Base-by-base conservation (phyloP, 352 stramenopile genomes). In the Globisporangium uncinulatum region DNA sequence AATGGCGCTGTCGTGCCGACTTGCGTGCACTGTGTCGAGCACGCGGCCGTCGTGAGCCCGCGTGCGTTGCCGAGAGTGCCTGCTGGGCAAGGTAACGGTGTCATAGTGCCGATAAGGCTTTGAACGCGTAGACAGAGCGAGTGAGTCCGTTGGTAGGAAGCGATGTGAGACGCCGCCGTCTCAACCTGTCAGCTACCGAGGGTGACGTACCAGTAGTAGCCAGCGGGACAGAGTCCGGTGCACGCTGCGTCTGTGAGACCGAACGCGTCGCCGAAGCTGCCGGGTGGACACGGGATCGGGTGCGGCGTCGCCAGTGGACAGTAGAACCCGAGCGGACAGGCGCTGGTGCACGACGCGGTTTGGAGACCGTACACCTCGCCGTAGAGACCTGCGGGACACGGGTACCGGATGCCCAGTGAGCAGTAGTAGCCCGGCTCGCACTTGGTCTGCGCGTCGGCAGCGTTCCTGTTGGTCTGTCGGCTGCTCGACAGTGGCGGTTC, bases 401-500 rank as follows among this genome's bases (percentile, higher is more conserved):
- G 60, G 39, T 73, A 67, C 1, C 76, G 77, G 43, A 90, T 66
- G 11, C 83, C 83, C 15, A 76, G 70, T 14, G 72, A 50, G 49
- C 83, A 92, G 54, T 79, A 90, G 57, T 71, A 79, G 11, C 83
- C 83, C 6, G 76, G 70, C n/a, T 90, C 76, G 19, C 82, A 92
- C 49, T 49, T 65, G 21, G 56, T 49, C 13, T 66, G 53, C 1
- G 36, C 36, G 1, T 52, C 47, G 4, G 61, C 46, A 7, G 44
- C 20, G 9, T 66, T 66, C 20, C 31, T 47, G 11, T 10, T 54
- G 15, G 10, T n/a, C 10, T 19, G 15, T 1, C 29, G 20, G 39
- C 13, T 21, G 31, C 15, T 60, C n/a, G 34, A 10, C 15, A 55
- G 50, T 19, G 34, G 34, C 10, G 50, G 15, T 10, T 6, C 17